Evolutionary conservation across 345 rosid genomes (phyloP).

Genomic region (Moricandia moricandioides): DNA sequence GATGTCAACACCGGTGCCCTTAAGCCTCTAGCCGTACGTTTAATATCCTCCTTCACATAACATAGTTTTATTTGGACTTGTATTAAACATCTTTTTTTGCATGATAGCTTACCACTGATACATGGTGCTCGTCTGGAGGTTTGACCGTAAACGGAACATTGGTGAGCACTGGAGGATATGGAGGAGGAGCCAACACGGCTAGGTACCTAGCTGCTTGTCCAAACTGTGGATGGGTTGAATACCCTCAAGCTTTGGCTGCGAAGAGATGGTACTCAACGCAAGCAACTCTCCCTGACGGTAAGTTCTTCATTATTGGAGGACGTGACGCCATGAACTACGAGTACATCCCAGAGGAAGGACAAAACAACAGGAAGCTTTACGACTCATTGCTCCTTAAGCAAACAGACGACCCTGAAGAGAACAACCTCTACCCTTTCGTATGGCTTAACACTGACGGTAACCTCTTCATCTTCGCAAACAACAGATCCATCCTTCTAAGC

Average conservation of each 20-base stretch:
- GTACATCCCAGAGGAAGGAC: conserved; percentile 62
- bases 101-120: conserved; percentile 59
- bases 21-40: conserved; percentile 54
- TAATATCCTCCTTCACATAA: not conserved
- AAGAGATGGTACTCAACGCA: conserved; percentile 90
- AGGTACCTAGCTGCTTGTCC: conserved; percentile 46
- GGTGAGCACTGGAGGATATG: conserved; percentile 75
- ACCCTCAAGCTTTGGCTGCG: conserved; percentile 55
- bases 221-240: conserved; percentile 60
- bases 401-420: not conserved
- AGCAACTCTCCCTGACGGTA: conserved; percentile 64
- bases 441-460: not conserved
- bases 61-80: not conserved
- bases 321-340: conserved; percentile 68
- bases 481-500: not conserved
- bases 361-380: conserved; percentile 38
- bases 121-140: conserved; percentile 98
- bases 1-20: conserved; percentile 46
- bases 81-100: not conserved
- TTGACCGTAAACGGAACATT: conserved; percentile 59
- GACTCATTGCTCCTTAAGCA: conserved; percentile 48
- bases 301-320: conserved; percentile 75
- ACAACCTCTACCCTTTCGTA: not conserved
- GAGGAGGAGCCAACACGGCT: conserved; percentile 60
- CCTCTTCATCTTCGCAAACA: not conserved